Base-by-base conservation (phyloP, 225 moss, liverwort and hornwort species). In the Straminergon stramineum region DNA sequence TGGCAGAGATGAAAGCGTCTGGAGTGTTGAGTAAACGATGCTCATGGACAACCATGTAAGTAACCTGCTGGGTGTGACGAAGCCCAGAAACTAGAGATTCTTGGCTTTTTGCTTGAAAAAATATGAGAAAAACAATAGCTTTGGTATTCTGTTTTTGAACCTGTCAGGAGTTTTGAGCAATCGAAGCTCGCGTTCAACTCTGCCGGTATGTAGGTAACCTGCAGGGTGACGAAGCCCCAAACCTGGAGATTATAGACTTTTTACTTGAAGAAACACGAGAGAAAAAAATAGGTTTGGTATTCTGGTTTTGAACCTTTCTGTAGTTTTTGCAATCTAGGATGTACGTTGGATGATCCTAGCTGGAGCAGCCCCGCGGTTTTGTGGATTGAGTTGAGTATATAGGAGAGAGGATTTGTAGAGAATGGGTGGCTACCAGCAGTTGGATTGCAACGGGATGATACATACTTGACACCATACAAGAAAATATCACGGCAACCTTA, bases 1-100 rank as follows among this genome's bases (percentile, higher is more conserved):
- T 96, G 84, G 91, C 90, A n/a, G 96, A 97, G 74, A 95, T 96
- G 85, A 96, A 95, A 45, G 93, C 93, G 35, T 88, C 95, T 62
- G 91, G 81, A 75, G 85, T 91, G 56, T 82, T 88, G 35, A 74
- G 81, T 76, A 86, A 84, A 83, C 86, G 92, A 21, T 88, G 91
- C 90, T 81, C 91, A 34, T 84, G 88, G 61, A 85, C 79, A n/a
- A 87, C 32, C 21, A 55, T 89, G 84, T 91, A 91, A 92, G 84
- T 82, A 78, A 81, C 79, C 52, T 65, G 86, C 52, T 62, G 82
- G 61, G 81, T 55, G 88, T 58, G 84, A 41, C 32, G 71, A 85
- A 85, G 57, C 70, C 84, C 41, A 41, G 56, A 57, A 56, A 57
- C 41, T 37, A 18, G 84, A 57, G 69, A 83, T 65, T 52, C 65